Percentiles rank a stretch among this genome's conserved stretches.
Conservation (phyloP, 179 eudicot species). For the Corrigiola litoralis region DNA sequence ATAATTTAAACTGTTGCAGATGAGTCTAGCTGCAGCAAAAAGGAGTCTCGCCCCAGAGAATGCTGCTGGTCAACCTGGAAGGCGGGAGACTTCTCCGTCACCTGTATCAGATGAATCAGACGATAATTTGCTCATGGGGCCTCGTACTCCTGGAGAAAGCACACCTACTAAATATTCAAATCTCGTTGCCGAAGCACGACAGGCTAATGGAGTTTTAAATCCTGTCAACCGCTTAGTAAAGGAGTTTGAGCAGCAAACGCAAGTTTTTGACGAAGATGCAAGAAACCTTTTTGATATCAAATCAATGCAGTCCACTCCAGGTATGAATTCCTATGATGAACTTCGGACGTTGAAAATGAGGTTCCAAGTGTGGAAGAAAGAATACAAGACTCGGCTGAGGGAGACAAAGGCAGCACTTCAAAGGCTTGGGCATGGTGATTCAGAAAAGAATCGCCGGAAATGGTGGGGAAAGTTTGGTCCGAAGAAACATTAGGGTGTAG, state of each 20-base stretch:
- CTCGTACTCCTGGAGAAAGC: constrained; percentile 38
- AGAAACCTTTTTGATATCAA: constrained; percentile 32
- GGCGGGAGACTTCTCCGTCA: constrained; percentile 38
- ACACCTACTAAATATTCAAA: constrained; percentile 44
- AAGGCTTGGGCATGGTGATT: constrained; percentile 38
- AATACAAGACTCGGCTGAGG: constrained; percentile 52
- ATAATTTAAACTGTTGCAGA: constrained; percentile 36
- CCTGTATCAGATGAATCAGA: constrained; percentile 40
- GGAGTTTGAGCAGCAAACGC: constrained; percentile 55
- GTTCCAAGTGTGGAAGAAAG: constrained; percentile 73
- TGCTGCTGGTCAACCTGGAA: constrained; percentile 37
- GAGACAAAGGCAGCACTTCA: constrained; percentile 54
- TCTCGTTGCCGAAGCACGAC: constrained; percentile 33
- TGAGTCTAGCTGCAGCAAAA: constrained; percentile 57
- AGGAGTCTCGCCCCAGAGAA: constrained; percentile 37
- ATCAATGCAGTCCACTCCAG: constrained; percentile 29
- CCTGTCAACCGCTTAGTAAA: constrained; percentile 33
- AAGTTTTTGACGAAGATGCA: constrained; percentile 40
- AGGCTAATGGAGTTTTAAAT: constrained; percentile 29
- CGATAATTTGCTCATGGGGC: constrained; percentile 28
- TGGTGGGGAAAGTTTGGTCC: constrained; percentile 65
- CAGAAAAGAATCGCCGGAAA: constrained; percentile 38
- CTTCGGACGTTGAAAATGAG: constrained; percentile 54
- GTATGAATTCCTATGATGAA: constrained; percentile 38
- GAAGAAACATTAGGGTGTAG: constrained; percentile 12